Base-by-base conservation (phyloP, 768 basidiomycete genomes). In the Rhodocollybia butyracea region DNA sequence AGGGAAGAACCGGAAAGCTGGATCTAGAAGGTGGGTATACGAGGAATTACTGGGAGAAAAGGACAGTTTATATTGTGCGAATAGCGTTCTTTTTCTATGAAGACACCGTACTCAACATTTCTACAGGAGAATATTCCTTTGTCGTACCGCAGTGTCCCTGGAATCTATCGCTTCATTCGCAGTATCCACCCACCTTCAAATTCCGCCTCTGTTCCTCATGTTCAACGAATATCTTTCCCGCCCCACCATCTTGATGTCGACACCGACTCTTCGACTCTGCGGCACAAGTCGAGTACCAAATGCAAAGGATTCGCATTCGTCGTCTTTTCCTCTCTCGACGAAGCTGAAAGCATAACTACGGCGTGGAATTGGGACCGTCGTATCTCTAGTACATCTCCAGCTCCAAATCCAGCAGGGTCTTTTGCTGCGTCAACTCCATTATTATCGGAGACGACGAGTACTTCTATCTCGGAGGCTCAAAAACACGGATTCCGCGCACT, bases 281-380 rank as follows among this genome's bases (percentile, higher is more conserved):
- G 11, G 30, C 36, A 21, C 4, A 8, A 74, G 50, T 77, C 80
- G 13, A 80, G 70, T 2, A 82, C 86, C 2, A 79, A 77, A 52
- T 86, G 79, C 67, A 91, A 87, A 72, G 87, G 88, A 1, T 92
- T 91, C 58, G 88, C 89, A 0, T 78, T 93, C 27, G 71, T 92
- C 52, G 82, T 82, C 0, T 71, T 92, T 41, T 66, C 73, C 2
- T 55, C 68, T 4, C 32, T 64, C 1, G 66, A 70, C 1, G 76
- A 82, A 24, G 74, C 70, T 2, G 67, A 77, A 7, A 57, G 64
- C 2, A 57, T 92, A 0, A 65, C 83, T 1, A 36, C 68, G 0
- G 61, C 62, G 22, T 93, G 88, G 86, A 83, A 84, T 5, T 93
- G 91, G 88, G 66, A 73, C 39, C 70, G 67, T 1, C 17, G 10